phyloP scores from a whole-genome alignment of 768 basidiomycete genomes.

The Mycena floridula region DNA sequence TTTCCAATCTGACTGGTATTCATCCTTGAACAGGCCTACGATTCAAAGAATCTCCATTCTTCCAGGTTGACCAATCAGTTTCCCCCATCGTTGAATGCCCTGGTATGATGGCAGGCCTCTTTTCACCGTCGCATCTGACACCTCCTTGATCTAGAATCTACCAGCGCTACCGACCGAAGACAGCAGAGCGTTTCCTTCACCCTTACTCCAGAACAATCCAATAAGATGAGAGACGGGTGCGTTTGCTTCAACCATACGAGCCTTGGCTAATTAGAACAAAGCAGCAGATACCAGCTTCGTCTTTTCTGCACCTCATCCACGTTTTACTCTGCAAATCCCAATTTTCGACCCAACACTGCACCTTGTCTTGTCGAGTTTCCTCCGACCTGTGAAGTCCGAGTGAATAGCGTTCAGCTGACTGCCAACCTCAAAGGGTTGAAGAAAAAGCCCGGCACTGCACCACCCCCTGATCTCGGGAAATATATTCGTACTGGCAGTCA shows the following conservation, averaged over 20 bases:
- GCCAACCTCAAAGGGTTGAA: constrained; percentile 88
- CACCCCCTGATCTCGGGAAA: constrained; percentile 68
- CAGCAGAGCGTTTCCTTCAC: constrained; percentile 55
- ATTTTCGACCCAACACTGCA: constrained; percentile 44
- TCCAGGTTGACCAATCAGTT: constrained; percentile 57
- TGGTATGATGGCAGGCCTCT: constrained; percentile 38
- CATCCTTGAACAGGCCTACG: constrained; percentile 44
- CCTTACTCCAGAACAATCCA: constrained; percentile 58
- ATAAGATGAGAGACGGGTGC: constrained; percentile 56
- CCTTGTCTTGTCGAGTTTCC: constrained; percentile 88
- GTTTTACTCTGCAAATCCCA: constrained; percentile 49
- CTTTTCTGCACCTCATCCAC: constrained; percentile 85
- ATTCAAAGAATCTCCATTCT: constrained; percentile 81
- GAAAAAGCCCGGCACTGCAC: constrained; percentile 91
- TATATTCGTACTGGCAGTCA: constrained; percentile 33
- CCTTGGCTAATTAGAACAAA: constrained; percentile 19
- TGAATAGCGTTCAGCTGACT: constrained; percentile 62
- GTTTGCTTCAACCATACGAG: constrained; percentile 12
- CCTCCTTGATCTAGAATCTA: constrained; percentile 50
- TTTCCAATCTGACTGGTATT: constrained; percentile 12
- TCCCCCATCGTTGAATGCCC: constrained; percentile 70
- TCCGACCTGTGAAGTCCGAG: constrained; percentile 84
- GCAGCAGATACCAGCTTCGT: constrained; percentile 72
- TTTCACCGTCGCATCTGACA: background rate
- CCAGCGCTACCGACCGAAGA: constrained; percentile 71